These are phyloP conservation scores for Beauveria pseudobassiana DNA, from an alignment of 2,329 filamentous ascomycete species.

Conservation along the genomic window DNA sequence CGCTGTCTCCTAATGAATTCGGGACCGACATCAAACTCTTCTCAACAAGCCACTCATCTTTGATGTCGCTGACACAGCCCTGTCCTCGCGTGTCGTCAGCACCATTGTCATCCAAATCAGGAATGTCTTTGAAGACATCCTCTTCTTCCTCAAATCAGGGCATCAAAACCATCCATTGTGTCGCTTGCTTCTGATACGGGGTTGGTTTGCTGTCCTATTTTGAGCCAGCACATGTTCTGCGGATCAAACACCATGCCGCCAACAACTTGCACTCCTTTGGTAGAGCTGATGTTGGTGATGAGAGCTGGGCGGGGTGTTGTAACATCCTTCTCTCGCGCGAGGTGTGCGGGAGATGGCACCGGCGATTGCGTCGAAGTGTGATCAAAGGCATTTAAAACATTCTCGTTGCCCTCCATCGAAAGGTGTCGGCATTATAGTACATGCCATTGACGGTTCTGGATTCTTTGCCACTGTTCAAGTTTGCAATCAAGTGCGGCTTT, in stretches of 20 bases:
- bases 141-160: conserved; percentile 66
- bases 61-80: conserved; percentile 51
- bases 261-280: conserved; percentile 85
- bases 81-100: conserved; percentile 41
- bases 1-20: conserved; percentile 85
- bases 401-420: conserved; percentile 94
- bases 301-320: conserved; percentile 64
- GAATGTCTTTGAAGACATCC: conserved; percentile 91
- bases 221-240: conserved; percentile 95
- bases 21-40: conserved; percentile 96
- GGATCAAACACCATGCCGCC: conserved; percentile 99
- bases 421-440: conserved; percentile 84
- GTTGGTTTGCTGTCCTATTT: conserved; percentile 51
- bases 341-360: conserved; percentile 27
- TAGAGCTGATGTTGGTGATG: conserved; percentile 81
- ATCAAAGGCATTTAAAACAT: conserved; percentile 73
- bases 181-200: conserved; percentile 44
- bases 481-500: conserved; percentile 85
- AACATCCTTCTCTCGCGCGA: conserved; percentile 49
- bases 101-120: conserved; percentile 70
- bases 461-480: conserved; percentile 65
- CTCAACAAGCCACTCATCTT: conserved; percentile 78
- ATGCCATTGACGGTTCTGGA: conserved; percentile 89
- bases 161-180: conserved; percentile 57
- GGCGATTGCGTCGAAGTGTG: conserved; percentile 44